Base-by-base conservation (phyloP, 2,329 filamentous ascomycete genomes). In the Berkeleyomyces rouxiae region DNA sequence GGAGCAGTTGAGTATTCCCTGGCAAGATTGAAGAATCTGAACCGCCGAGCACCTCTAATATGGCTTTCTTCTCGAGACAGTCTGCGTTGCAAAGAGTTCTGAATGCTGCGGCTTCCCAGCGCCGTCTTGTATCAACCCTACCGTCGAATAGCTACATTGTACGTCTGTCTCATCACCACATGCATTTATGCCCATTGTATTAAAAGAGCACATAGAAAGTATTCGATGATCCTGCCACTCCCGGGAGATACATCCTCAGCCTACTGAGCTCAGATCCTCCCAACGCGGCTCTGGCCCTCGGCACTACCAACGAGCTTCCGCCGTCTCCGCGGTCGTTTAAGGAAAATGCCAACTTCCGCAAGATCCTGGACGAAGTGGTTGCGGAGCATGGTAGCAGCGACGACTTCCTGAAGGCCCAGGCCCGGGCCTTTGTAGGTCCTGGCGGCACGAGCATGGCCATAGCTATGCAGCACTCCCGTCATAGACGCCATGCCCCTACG, bases 251-350 rank as follows among this genome's bases (percentile, higher is more conserved):
- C 69, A 73, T 83, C 40, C 77, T 87, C 39, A 81, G 80, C 49
- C 80, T 82, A 66, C 80, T 87, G 64, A 76, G 81, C 44, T 79
- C 78, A 46, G 71, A 76, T 11, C 82, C 83, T 1, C 83, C 83
- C 0, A 79, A 74, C 3, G 70, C 74, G 4, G 70, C 71, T 37
- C 72, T 86, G 23, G 77, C 82, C 11, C 80, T 87, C 65, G 84
- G 84, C 58, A 81, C 77, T 1, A 80, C 82, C 0, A 80, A 78
- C 4, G 68, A 73, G 13, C 66, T 85, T n/a, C 83, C 83, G 1
- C 83, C 83, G 0, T 84, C 81, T 0, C 82, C 84, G 3, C 72
- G 74, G 46, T 79, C 81, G 31, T 84, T 87, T 68, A 73, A 70
- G 31, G 78, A 81, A 68, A 87, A 87, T 69, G 76, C 72, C 7